Conservation (phyloP, 225 moss, liverwort and hornwort genomes). For the Sphagnum contortum region DNA sequence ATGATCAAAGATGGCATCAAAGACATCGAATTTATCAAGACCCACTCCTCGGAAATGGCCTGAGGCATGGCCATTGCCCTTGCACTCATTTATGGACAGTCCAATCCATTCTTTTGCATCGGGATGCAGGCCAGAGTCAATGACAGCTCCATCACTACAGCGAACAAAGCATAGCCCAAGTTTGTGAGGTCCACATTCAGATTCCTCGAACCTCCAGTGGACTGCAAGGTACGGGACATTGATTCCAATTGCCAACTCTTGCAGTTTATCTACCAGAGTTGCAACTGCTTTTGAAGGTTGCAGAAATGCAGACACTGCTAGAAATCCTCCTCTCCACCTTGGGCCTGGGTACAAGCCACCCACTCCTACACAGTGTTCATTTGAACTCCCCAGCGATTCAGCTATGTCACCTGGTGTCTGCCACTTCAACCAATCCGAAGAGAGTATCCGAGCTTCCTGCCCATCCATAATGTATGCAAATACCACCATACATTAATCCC, state of each 20-base stretch:
- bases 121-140: slow-evolving; percentile 51
- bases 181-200: slow-evolving; percentile 42
- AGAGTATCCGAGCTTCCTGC: slow-evolving; percentile 41
- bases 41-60: slow-evolving; percentile 25
- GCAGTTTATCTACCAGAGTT: slow-evolving; percentile 29
- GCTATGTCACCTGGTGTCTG: slow-evolving; percentile 31
- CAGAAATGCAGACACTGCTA: slow-evolving; percentile 50
- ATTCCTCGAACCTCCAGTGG: slow-evolving; percentile 93
- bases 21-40: slow-evolving; percentile 37
- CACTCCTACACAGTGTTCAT: slow-evolving; percentile 51
- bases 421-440: slow-evolving; percentile 38
- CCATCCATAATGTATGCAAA: background rate
- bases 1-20: slow-evolving; percentile 52
- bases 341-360: slow-evolving; percentile 77
- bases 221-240: slow-evolving; percentile 50
- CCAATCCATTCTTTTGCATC: slow-evolving; percentile 22
- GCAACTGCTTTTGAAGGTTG: slow-evolving; percentile 31
- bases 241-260: slow-evolving; percentile 34
- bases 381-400: slow-evolving; percentile 18
- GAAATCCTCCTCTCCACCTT: slow-evolving; percentile 68
- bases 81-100: slow-evolving; percentile 10
- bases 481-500: too few species aligned
- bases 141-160: slow-evolving; percentile 63
- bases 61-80: background rate
- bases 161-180: slow-evolving; percentile 78